Percentiles rank a stretch among this genome's conserved stretches.
phyloP scores from a whole-genome alignment of 1,139 yeast genomes.

The Suhomyces wounanorum region DNA sequence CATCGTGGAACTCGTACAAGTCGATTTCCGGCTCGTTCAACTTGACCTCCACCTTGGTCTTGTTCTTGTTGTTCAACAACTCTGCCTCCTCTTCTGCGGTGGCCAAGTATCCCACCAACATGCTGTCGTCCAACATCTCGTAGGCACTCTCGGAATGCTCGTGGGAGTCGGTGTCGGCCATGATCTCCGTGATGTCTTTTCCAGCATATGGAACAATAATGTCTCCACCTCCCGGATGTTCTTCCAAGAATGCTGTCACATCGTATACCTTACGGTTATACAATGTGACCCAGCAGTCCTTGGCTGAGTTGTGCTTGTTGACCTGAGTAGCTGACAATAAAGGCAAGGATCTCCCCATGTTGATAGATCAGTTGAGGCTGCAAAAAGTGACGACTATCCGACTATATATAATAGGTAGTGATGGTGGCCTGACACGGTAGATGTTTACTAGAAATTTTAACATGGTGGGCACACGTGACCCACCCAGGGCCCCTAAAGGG shows the following conservation, averaged over 20 bases:
- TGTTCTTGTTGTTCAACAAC: constrained; percentile 42
- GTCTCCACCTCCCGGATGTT: constrained; percentile 89
- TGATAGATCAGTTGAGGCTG: background rate
- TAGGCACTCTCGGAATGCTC: constrained; percentile 85
- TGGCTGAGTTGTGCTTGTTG: constrained; percentile 48
- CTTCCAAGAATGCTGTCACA: constrained; percentile 74
- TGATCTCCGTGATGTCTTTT: constrained; percentile 73
- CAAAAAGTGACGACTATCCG: background rate
- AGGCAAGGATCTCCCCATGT: constrained; percentile 31
- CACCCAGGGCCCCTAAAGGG: background rate
- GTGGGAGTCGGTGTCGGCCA: constrained; percentile 71
- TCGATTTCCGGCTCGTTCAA: constrained; percentile 25
- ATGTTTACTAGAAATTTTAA: background rate
- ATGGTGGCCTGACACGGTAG: constrained; percentile 10
- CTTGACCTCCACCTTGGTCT: constrained; percentile 46
- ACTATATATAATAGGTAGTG: background rate
- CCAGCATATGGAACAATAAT: constrained; percentile 78
- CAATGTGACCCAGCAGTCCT: constrained; percentile 78
- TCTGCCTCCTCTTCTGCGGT: constrained; percentile 47
- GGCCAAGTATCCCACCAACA: constrained; percentile 51
- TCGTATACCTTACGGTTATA: constrained; percentile 76
- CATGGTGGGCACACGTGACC: background rate
- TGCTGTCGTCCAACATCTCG: constrained; percentile 80
- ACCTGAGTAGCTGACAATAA: constrained; percentile 43
- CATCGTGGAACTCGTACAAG: constrained; percentile 53